phyloP scores from a whole-genome alignment of 2,329 filamentous ascomycete species.

The Diaporthe aspalathi region DNA sequence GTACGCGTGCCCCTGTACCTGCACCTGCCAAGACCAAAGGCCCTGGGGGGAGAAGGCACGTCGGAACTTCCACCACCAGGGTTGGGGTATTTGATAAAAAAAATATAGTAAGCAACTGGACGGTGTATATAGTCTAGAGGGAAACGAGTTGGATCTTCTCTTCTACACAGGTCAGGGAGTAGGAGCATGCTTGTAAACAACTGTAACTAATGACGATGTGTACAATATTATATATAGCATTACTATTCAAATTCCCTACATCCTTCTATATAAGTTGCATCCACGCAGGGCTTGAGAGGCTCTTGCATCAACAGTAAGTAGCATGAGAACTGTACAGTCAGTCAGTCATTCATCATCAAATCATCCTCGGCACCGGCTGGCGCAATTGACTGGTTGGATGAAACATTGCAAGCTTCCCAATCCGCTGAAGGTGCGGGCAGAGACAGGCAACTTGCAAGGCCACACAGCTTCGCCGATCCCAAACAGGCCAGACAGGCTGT shows the following conservation, averaged over 20 bases:
- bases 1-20: constrained; percentile 19
- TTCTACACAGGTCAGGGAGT: background rate
- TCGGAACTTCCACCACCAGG: background rate
- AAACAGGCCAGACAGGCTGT: constrained; percentile 21
- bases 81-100: too few species aligned
- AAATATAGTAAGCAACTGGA: too few species aligned
- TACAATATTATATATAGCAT: too few species aligned
- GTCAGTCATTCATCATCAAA: background rate
- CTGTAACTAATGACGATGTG: too few species aligned
- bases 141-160: too few species aligned
- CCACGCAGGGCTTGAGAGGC: background rate
- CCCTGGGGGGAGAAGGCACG: constrained; percentile 3
- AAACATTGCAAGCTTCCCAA: constrained; percentile 9
- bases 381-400: constrained; percentile 4
- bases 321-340: background rate
- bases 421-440: background rate
- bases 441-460: background rate
- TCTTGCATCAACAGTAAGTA: background rate
- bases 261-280: background rate
- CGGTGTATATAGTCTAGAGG: too few species aligned
- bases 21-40: constrained; percentile 4
- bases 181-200: too few species aligned
- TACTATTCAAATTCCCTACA: background rate
- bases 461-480: constrained; percentile 13
- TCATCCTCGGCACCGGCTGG: background rate